Percentiles rank a stretch among this genome's conserved stretches.
These are phyloP conservation scores for Paecilomyces dactylethromorphus DNA, from an alignment of 2,329 filamentous ascomycete species.

Conservation along the genomic window DNA sequence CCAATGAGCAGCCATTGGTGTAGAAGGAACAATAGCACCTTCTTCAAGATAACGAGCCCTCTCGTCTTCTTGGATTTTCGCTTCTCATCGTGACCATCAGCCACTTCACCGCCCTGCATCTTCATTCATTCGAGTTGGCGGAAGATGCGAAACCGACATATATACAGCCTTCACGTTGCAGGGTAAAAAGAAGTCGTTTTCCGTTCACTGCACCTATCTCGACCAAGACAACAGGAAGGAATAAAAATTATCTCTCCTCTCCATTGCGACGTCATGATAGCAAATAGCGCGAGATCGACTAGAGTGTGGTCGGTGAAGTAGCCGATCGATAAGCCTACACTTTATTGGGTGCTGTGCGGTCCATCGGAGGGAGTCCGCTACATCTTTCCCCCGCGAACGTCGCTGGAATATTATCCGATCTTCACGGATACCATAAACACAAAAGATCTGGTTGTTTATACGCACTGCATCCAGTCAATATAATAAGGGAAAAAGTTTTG, in stretches of 20 bases:
- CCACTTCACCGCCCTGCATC: neutral
- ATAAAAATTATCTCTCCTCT: neutral
- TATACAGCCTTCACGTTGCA: neutral
- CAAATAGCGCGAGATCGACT: neutral
- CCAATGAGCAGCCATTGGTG: conserved; percentile 62
- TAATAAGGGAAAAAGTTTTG: neutral
- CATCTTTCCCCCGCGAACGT: neutral
- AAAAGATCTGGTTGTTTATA: neutral
- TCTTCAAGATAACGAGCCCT: conserved; percentile 8
- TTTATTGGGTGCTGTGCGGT: neutral
- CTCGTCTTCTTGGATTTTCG: neutral
- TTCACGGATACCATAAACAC: neutral
- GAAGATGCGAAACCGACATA: neutral
- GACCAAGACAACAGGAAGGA: neutral
- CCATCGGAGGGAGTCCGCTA: neutral
- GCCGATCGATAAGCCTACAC: neutral
- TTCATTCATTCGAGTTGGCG: neutral
- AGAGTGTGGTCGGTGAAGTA: neutral
- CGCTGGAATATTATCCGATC: neutral
- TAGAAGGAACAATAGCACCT: conserved; percentile 21
- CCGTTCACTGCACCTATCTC: neutral
- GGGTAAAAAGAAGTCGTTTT: neutral
- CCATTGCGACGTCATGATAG: neutral
- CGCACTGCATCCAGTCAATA: neutral
- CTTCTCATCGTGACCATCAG: neutral